A percentile compares a stretch with the other conserved stretches of the same genome.
Evolutionary conservation across 1,284 basidiomycete species (phyloP).

Genomic region (Retiboletus fuscus): DNA sequence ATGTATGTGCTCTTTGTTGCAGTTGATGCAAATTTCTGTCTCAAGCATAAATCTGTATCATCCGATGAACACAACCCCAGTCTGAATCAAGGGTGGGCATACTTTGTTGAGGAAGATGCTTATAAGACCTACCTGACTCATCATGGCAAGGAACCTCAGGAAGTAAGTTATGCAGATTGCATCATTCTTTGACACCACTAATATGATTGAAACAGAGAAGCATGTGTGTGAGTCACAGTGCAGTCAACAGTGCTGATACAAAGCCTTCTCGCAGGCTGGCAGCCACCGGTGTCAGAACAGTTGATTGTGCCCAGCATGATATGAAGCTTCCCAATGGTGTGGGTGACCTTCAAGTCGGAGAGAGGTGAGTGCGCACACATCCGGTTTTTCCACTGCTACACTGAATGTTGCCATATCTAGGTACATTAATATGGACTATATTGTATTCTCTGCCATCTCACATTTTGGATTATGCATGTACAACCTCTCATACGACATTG

Average conservation of each 20-base stretch:
- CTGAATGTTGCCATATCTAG: not conserved
- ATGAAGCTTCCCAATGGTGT: not conserved
- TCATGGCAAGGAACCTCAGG: not conserved
- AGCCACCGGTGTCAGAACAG: not conserved
- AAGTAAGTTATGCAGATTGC: too few species aligned
- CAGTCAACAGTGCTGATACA: conserved; percentile 17
- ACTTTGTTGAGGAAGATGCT: conserved; percentile 1
- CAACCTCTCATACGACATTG: not conserved
- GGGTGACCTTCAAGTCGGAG: not conserved
- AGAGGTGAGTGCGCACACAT: not conserved
- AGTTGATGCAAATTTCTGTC: too few species aligned
- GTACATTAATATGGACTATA: too few species aligned
- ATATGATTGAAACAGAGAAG: not conserved
- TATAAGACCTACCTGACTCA: not conserved
- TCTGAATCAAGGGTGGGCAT: conserved; percentile 1
- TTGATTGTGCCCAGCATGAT: not conserved
- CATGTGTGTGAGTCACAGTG: conserved; percentile 2
- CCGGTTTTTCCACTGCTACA: too few species aligned
- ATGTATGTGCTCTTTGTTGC: conserved; percentile 7
- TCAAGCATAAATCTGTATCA: not conserved
- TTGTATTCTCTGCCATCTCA: too few species aligned
- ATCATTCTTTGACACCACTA: too few species aligned
- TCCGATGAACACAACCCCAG: conserved; percentile 5
- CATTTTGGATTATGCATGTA: too few species aligned
- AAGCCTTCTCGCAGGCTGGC: not conserved